Evolutionary conservation across 768 basidiomycete species (phyloP).

Genomic region (Agaricus sinodeliciosus): DNA sequence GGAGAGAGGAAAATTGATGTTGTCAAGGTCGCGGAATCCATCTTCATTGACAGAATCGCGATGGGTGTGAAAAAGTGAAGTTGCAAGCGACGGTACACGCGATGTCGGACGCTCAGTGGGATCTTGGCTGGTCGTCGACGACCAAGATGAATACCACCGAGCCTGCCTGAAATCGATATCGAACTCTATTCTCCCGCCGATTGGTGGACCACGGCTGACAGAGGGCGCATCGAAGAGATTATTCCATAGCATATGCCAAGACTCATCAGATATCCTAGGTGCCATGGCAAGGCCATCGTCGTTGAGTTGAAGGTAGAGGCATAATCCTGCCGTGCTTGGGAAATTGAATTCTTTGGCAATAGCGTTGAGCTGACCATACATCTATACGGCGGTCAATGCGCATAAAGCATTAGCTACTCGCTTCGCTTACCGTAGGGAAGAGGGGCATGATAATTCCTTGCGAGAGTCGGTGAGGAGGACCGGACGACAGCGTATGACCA

Average conservation of each 20-base stretch:
- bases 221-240: conserved; percentile 43
- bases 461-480: conserved; percentile 52
- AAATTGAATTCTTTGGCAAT: conserved; percentile 81
- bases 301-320: conserved; percentile 65
- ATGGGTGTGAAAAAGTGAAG: conserved; percentile 47
- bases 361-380: conserved; percentile 69
- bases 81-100: conserved; percentile 29
- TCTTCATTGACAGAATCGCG: conserved; percentile 38
- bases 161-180: conserved; percentile 76
- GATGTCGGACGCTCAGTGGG: conserved; percentile 28
- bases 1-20: conserved; percentile 23
- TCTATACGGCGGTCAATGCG: conserved; percentile 30
- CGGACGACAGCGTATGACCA: conserved; percentile 50
- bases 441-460: conserved; percentile 73
- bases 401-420: background rate
- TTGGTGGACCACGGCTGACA: conserved; percentile 35
- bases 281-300: conserved; percentile 50
- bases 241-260: conserved; percentile 69
- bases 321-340: conserved; percentile 70
- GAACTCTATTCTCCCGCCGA: conserved; percentile 79
- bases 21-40: conserved; percentile 30
- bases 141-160: conserved; percentile 74
- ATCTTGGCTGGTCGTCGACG: conserved; percentile 41
- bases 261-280: conserved; percentile 73
- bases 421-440: conserved; percentile 52